These are phyloP conservation scores for Phytophthora ramorum DNA, from an alignment of 352 stramenopile species.

Conservation along the genomic window DNA sequence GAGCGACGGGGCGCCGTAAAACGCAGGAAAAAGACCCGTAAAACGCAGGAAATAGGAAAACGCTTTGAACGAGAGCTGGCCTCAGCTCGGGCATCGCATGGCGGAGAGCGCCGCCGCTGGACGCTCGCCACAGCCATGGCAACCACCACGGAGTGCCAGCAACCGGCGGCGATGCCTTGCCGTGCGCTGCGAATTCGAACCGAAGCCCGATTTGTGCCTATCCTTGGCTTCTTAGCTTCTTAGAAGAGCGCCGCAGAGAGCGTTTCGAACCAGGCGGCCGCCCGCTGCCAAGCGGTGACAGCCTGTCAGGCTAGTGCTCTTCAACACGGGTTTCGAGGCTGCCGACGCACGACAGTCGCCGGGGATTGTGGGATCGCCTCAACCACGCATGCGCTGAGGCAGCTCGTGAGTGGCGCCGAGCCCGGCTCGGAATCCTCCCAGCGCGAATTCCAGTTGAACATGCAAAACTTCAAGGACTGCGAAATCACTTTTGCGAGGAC, in stretches of 20 bases:
- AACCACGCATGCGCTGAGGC: constrained; percentile 31
- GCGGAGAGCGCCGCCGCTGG: constrained; percentile 9
- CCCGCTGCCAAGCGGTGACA: too few relatives aligned
- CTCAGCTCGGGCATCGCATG: constrained; percentile 16
- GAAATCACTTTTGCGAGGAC: constrained; percentile 18
- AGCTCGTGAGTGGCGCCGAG: constrained; percentile 18
- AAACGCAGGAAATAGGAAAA: constrained; percentile 5
- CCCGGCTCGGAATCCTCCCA: constrained; percentile 14
- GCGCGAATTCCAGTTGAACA: constrained; percentile 19
- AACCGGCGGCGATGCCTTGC: too few relatives aligned
- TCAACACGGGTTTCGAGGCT: background rate
- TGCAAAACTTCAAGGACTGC: constrained; percentile 30
- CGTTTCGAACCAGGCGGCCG: background rate
- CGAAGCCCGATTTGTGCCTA: too few relatives aligned
- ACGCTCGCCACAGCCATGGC: background rate
- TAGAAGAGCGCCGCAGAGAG: background rate
- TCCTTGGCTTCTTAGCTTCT: too few relatives aligned
- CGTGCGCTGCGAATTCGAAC: too few relatives aligned
- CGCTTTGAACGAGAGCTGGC: constrained; percentile 2
- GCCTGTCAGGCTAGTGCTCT: background rate
- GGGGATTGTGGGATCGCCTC: constrained; percentile 12
- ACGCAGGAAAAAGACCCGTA: constrained; percentile 18
- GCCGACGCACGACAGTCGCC: constrained; percentile 18
- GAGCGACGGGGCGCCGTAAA: constrained; percentile 26
- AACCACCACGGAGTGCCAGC: too few relatives aligned